Conservation (phyloP, 2,329 filamentous ascomycete species). For the Penicillium sp. region DNA sequence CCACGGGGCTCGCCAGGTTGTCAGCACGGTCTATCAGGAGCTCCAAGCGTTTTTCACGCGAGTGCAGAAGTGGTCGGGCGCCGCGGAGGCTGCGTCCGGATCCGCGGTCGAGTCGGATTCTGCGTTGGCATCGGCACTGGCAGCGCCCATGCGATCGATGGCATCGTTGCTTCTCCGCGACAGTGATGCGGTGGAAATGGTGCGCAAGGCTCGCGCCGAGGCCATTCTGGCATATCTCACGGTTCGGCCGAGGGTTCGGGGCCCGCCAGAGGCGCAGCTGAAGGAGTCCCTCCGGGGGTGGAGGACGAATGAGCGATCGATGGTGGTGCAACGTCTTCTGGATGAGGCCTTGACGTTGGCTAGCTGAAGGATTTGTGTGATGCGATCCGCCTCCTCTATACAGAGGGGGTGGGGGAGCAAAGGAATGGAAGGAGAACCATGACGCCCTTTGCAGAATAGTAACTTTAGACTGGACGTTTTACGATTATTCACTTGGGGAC, state of each 20-base stretch:
- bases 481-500: too few relatives aligned
- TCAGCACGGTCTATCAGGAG: conserved; percentile 32
- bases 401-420: too few relatives aligned
- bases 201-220: conserved; percentile 35
- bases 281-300: conserved; percentile 26
- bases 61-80: conserved; percentile 19
- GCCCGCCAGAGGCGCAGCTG: conserved; percentile 14
- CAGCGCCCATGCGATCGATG: conserved; percentile 24
- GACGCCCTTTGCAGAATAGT: too few relatives aligned
- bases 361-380: not conserved
- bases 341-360: conserved; percentile 25
- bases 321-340: conserved; percentile 30
- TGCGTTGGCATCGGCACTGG: conserved; percentile 22
- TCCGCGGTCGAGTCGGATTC: conserved; percentile 4
- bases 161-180: conserved; percentile 29
- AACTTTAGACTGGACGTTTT: too few relatives aligned
- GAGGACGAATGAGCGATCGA: conserved; percentile 37
- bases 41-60: conserved; percentile 29
- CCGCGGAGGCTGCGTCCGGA: not conserved
- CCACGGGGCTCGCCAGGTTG: conserved; percentile 30
- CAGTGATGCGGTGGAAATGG: conserved; percentile 32
- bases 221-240: conserved; percentile 30
- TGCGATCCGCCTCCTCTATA: not conserved
- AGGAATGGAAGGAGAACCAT: not conserved
- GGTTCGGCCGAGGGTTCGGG: conserved; percentile 18